Evolutionary conservation across 805 yeast species (phyloP).

Genomic region (Starmerella apis): DNA sequence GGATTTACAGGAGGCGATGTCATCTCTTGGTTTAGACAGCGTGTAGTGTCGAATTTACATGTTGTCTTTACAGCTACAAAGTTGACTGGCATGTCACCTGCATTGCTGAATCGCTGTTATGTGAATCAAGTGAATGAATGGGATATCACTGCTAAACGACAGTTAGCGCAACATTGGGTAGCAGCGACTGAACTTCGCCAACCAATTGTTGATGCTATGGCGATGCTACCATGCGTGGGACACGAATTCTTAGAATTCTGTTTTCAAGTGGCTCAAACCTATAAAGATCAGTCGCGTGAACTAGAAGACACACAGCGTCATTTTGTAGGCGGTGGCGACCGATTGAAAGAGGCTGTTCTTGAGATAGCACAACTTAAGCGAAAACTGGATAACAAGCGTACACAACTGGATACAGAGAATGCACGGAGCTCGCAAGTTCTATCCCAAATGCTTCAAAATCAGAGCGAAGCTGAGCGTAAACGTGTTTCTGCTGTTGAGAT

Average conservation of each 20-base stretch:
- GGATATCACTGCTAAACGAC: conserved; percentile 34
- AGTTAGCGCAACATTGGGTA: conserved; percentile 19
- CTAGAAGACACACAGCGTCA: conserved; percentile 63
- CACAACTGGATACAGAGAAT: conserved; percentile 45
- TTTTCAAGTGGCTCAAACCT: conserved; percentile 31
- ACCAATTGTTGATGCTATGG: conserved; percentile 31
- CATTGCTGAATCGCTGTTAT: conserved; percentile 80
- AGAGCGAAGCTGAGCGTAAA: conserved; percentile 84
- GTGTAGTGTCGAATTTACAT: conserved; percentile 63
- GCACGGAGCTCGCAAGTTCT: conserved; percentile 60
- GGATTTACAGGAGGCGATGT: conserved; percentile 39
- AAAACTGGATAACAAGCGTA: conserved; percentile 45
- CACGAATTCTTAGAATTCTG: conserved; percentile 16
- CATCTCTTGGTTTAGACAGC: conserved; percentile 60
- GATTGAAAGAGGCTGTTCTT: conserved; percentile 63
- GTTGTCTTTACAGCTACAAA: conserved; percentile 63
- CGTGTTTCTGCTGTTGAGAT: conserved; percentile 75
- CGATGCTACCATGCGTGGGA: not conserved
- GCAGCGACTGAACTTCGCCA: conserved; percentile 14
- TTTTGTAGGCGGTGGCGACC: conserved; percentile 61
- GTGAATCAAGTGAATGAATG: conserved; percentile 84
- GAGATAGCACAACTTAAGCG: conserved; percentile 53
- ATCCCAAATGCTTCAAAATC: conserved; percentile 66
- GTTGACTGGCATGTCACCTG: conserved; percentile 59
- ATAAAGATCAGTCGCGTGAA: conserved; percentile 36